Evolutionary conservation across 345 rosid genomes (phyloP).

Genomic region (Turnera subulata): DNA sequence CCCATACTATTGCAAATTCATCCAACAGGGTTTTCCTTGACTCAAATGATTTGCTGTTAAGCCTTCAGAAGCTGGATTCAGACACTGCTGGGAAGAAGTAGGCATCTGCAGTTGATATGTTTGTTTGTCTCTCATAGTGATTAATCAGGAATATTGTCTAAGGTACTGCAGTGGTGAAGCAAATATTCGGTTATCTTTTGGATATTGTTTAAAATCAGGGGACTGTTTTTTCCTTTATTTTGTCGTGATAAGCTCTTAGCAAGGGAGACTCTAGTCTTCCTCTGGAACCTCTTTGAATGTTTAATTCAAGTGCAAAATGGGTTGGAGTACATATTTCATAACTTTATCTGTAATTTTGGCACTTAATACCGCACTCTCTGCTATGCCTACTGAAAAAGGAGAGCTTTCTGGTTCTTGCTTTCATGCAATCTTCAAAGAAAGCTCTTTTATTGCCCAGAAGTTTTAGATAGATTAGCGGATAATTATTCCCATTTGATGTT

Average conservation of each 20-base stretch:
- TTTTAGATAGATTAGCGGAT: too few relatives aligned
- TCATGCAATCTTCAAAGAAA: too few relatives aligned
- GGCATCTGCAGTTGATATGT: not conserved
- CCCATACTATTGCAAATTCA: slow-evolving; percentile 64
- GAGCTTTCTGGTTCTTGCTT: too few relatives aligned
- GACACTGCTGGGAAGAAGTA: slow-evolving; percentile 42
- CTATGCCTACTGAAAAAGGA: too few relatives aligned
- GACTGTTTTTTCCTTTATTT: not conserved
- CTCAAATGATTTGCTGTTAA: slow-evolving; percentile 72
- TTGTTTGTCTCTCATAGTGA: not conserved
- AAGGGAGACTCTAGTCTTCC: not conserved
- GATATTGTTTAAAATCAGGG: not conserved
- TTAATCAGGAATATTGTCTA: not conserved
- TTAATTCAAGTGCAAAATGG: too few relatives aligned
- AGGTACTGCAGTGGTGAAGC: not conserved
- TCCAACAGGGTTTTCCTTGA: slow-evolving; percentile 72
- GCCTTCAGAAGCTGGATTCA: slow-evolving; percentile 67
- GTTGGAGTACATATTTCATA: too few relatives aligned
- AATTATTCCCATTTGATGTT: too few relatives aligned
- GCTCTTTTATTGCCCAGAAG: too few relatives aligned
- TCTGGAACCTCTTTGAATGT: not conserved
- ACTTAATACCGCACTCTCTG: too few relatives aligned
- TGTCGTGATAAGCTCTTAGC: not conserved
- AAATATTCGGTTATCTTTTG: not conserved
- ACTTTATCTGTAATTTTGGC: too few relatives aligned